These are phyloP conservation scores for Tranzscheliella williamsii DNA, from an alignment of 1,284 basidiomycete species.

Conservation along the genomic window DNA sequence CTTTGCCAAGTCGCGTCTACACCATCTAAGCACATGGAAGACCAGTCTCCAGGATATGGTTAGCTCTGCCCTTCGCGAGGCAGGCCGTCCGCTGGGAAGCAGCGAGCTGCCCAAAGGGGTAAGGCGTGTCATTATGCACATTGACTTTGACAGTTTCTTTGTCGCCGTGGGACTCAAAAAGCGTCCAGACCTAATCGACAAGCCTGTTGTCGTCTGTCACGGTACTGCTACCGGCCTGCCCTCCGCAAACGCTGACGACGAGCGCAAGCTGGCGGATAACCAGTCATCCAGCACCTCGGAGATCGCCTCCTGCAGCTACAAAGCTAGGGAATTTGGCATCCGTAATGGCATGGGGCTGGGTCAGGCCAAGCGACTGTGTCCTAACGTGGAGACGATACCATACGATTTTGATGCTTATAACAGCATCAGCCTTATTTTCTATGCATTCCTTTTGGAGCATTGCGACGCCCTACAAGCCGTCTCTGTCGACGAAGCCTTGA, in stretches of 20 bases:
- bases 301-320: conserved; percentile 91
- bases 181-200: conserved; percentile 42
- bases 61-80: conserved; percentile 64
- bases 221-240: conserved; percentile 62
- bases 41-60: conserved; percentile 82
- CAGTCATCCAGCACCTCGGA: conserved; percentile 65
- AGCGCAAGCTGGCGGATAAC: conserved; percentile 19
- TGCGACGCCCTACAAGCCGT: conserved; percentile 93
- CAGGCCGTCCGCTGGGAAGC: conserved; percentile 73
- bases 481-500: conserved; percentile 90
- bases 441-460: conserved; percentile 83
- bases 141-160: conserved; percentile 89
- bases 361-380: conserved; percentile 49
- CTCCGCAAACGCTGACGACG: conserved; percentile 12
- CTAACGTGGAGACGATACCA: conserved; percentile 74
- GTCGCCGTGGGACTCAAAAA: conserved; percentile 64
- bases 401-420: conserved; percentile 75
- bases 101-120: conserved; percentile 52
- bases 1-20: conserved; percentile 87
- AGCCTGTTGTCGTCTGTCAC: conserved; percentile 92
- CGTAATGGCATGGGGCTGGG: conserved; percentile 88
- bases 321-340: conserved; percentile 83
- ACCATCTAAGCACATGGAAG: conserved; percentile 91
- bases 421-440: conserved; percentile 76
- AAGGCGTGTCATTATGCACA: conserved; percentile 58